phyloP scores from a whole-genome alignment of 495 filamentous ascomycete species.

The Neurospora tetraspora region DNA sequence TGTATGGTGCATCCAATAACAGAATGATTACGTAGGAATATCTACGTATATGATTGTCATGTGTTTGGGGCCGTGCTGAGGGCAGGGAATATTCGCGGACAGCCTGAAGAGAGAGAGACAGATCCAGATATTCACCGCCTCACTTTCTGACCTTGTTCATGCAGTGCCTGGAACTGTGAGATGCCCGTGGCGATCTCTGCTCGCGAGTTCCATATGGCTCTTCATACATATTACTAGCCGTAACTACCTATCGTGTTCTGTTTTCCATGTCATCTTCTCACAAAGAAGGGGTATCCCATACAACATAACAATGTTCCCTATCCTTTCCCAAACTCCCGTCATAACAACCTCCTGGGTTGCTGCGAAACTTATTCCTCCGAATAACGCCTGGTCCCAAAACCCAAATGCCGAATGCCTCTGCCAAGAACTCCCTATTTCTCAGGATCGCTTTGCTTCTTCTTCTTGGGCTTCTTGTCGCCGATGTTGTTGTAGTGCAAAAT shows the following conservation, averaged over 20 bases:
- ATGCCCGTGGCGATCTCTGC: background rate
- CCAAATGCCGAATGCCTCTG: background rate
- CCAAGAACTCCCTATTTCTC: slow-evolving; percentile 3
- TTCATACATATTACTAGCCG: background rate
- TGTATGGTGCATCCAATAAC: background rate
- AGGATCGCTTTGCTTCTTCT: slow-evolving; percentile 16
- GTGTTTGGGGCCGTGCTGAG: background rate
- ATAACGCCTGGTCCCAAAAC: background rate
- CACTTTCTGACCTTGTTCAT: background rate
- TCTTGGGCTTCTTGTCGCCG: slow-evolving; percentile 39
- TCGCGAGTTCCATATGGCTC: background rate
- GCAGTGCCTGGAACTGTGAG: background rate
- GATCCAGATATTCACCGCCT: background rate
- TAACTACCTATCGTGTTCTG: background rate
- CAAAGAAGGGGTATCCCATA: background rate
- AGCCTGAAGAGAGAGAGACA: background rate
- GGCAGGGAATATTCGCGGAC: background rate
- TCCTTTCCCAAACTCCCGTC: background rate
- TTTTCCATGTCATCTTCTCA: background rate
- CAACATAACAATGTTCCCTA: background rate
- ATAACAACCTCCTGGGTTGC: background rate
- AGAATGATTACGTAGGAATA: background rate
- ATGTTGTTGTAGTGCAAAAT: slow-evolving; percentile 46
- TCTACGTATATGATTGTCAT: background rate
- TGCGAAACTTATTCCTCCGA: background rate